These are phyloP conservation scores for Chimonanthus salicifolius DNA, from an alignment of 164 flowering plant species.

Conservation along the genomic window DNA sequence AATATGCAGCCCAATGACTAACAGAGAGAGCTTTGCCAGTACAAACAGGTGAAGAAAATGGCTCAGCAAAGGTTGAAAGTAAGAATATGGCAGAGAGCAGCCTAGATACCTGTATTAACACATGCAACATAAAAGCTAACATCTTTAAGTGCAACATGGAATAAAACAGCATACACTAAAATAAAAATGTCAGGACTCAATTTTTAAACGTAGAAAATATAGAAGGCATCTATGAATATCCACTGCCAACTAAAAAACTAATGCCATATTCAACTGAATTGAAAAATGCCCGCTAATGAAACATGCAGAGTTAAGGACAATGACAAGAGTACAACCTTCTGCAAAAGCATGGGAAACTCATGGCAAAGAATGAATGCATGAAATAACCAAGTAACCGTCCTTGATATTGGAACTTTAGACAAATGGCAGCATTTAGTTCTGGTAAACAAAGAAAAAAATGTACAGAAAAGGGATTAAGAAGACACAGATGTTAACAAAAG, in stretches of 20 bases:
- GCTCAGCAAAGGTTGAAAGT: slow-evolving; percentile 35
- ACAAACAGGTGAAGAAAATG: slow-evolving; percentile 29
- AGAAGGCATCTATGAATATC: not conserved
- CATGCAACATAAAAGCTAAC: not conserved
- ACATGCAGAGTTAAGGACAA: not conserved
- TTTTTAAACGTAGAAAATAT: not conserved
- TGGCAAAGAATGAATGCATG: slow-evolving; percentile 65
- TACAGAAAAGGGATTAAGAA: not conserved
- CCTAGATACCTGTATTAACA: slow-evolving; percentile 61
- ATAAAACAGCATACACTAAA: not conserved
- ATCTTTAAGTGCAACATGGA: not conserved
- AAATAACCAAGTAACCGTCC: slow-evolving; percentile 49
- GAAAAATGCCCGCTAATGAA: not conserved
- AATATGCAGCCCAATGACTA: slow-evolving; percentile 81
- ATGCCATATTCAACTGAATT: not conserved
- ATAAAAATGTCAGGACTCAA: not conserved
- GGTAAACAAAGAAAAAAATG: slow-evolving; percentile 13
- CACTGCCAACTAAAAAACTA: not conserved
- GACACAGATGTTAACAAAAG: not conserved
- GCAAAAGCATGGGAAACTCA: slow-evolving; percentile 66
- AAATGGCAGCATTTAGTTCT: slow-evolving; percentile 46
- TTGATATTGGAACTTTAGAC: slow-evolving; percentile 29
- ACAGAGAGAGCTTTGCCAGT: slow-evolving; percentile 39
- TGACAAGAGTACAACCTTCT: slow-evolving; percentile 46
- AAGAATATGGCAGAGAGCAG: slow-evolving; percentile 58